A percentile compares a stretch with the other conserved stretches of the same genome.
These are phyloP conservation scores for Euphorbia pulcherrima DNA, from an alignment of 345 rosid genomes.

Conservation along the genomic window DNA sequence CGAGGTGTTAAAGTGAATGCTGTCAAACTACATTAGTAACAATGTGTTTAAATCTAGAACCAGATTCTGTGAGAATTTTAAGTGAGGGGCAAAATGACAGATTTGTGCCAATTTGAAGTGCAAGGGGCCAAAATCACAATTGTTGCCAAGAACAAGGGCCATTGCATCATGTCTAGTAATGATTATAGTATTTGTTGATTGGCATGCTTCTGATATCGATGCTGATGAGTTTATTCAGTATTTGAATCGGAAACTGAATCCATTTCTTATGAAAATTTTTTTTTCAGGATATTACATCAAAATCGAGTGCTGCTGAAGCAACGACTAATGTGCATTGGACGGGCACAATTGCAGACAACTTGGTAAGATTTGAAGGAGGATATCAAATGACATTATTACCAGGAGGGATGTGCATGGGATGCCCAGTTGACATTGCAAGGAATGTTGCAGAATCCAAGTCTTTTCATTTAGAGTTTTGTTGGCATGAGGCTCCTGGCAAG, in stretches of 20 bases:
- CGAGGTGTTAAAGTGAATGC: too few species aligned
- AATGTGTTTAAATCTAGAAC: too few species aligned
- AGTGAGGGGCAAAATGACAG: too few species aligned
- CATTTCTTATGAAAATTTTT: conserved; percentile 11
- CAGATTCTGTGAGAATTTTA: too few species aligned
- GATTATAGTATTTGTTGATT: too few species aligned
- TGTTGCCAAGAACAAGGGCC: too few species aligned
- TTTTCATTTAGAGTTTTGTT: conserved; percentile 83
- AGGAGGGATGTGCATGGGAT: conserved; percentile 92
- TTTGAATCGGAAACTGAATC: conserved; percentile 5
- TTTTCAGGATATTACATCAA: conserved; percentile 54
- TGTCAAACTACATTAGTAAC: too few species aligned
- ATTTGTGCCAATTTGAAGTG: too few species aligned
- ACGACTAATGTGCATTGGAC: conserved; percentile 61
- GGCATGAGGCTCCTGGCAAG: conserved; percentile 64
- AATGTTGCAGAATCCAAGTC: conserved; percentile 62
- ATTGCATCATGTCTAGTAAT: too few species aligned
- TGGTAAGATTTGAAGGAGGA: conserved; percentile 64
- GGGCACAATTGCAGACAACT: conserved; percentile 48
- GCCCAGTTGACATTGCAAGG: conserved; percentile 60
- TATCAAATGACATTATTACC: conserved; percentile 68
- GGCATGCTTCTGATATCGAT: too few species aligned
- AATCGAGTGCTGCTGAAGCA: conserved; percentile 28
- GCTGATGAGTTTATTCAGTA: not conserved
- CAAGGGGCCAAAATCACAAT: too few species aligned